These are phyloP conservation scores for Suillus alpinus DNA, from an alignment of 768 basidiomycete genomes.

Conservation along the genomic window DNA sequence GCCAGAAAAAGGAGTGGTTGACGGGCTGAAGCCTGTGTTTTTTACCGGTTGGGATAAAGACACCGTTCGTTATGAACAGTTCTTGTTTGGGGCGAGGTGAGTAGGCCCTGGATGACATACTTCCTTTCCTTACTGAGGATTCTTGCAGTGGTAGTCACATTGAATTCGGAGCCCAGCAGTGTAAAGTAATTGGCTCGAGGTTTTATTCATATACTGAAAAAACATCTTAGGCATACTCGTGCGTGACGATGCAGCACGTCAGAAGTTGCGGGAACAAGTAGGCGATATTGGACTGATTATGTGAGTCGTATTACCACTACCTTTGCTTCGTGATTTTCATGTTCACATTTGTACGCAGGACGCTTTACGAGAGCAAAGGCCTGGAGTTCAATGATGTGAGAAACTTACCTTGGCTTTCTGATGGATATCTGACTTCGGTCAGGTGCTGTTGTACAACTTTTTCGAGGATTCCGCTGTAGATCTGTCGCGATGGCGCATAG, in stretches of 20 bases:
- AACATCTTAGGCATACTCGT: constrained; percentile 59
- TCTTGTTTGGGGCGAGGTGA: constrained; percentile 51
- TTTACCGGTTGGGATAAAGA: constrained; percentile 46
- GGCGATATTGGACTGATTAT: constrained; percentile 60
- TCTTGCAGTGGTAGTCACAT: constrained; percentile 41
- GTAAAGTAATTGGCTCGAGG: constrained; percentile 28
- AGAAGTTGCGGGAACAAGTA: constrained; percentile 47
- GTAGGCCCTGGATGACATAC: constrained; percentile 1
- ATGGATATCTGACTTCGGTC: not conserved
- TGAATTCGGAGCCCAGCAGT: constrained; percentile 66
- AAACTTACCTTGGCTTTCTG: no score
- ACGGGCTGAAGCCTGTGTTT: constrained; percentile 57
- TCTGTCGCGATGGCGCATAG: constrained; percentile 55
- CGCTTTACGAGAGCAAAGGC: constrained; percentile 32
- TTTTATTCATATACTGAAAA: not conserved
- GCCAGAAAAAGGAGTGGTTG: constrained; percentile 53
- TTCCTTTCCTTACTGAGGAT: constrained; percentile 10
- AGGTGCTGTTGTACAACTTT: constrained; percentile 77
- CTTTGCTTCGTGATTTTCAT: not conserved
- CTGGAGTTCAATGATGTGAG: constrained; percentile 24
- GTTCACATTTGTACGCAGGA: constrained; percentile 16
- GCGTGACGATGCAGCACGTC: constrained; percentile 51
- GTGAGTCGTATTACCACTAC: constrained; percentile 32
- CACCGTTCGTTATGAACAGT: constrained; percentile 49
- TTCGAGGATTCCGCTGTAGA: constrained; percentile 61